These are phyloP conservation scores for Magnolia officinalis DNA, from an alignment of 164 flowering plant species.

Conservation along the genomic window DNA sequence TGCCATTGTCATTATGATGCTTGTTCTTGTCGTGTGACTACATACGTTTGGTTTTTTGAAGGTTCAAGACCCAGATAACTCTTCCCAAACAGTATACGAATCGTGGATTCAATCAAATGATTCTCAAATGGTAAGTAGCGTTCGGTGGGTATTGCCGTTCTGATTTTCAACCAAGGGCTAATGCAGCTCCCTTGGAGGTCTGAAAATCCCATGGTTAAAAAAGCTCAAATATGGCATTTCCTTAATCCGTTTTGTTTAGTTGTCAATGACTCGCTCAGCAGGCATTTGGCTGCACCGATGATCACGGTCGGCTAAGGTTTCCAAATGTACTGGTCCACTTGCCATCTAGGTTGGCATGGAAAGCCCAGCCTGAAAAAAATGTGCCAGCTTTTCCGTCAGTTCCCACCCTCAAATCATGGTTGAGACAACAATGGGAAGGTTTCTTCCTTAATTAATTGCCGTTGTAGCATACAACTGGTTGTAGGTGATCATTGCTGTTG, in stretches of 20 bases:
- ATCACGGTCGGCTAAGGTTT: not conserved
- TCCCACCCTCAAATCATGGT: too few species aligned
- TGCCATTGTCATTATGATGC: not conserved
- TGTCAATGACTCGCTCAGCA: not conserved
- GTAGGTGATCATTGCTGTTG: not conserved
- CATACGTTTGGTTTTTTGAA: constrained; percentile 21
- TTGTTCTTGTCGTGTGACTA: not conserved
- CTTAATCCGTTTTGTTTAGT: not conserved
- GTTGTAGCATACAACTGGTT: not conserved
- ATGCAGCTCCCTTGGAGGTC: not conserved
- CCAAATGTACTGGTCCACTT: too few species aligned
- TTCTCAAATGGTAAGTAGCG: constrained; percentile 35
- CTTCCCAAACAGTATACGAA: constrained; percentile 56
- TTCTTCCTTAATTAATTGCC: too few species aligned
- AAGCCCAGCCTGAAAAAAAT: too few species aligned
- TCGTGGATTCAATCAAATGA: constrained; percentile 47
- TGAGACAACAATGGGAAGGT: too few species aligned
- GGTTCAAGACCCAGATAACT: constrained; percentile 74
- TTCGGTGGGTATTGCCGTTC: not conserved
- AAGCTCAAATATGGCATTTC: not conserved
- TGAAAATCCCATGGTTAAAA: not conserved
- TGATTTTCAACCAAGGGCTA: not conserved
- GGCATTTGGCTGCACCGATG: too few species aligned
- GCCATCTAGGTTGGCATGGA: too few species aligned
- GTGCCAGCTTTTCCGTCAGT: too few species aligned